Conservation (phyloP, 2,329 filamentous ascomycete genomes). For the Calonectria naviculata region DNA sequence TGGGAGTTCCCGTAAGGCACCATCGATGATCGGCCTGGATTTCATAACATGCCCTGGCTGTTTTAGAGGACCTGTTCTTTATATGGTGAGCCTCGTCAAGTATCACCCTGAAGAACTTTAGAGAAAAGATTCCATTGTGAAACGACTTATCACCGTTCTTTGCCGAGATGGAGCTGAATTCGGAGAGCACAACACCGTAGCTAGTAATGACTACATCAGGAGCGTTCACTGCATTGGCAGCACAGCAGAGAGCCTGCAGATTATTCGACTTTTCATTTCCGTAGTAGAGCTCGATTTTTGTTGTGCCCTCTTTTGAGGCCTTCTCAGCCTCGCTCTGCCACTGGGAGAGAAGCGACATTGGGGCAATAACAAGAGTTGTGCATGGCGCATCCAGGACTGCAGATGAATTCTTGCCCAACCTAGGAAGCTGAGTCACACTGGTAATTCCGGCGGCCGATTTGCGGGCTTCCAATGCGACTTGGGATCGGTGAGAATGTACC, state of each 20-base stretch:
- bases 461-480: slow-evolving; percentile 56
- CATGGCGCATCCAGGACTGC: slow-evolving; percentile 78
- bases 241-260: slow-evolving; percentile 81
- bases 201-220: slow-evolving; percentile 95
- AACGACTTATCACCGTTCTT: slow-evolving; percentile 72
- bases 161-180: slow-evolving; percentile 79
- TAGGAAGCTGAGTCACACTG: slow-evolving; percentile 71
- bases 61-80: slow-evolving; percentile 91
- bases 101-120: slow-evolving; percentile 95
- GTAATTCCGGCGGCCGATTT: slow-evolving; percentile 40
- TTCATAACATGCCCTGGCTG: slow-evolving; percentile 94
- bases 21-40: slow-evolving; percentile 87
- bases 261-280: slow-evolving; percentile 86
- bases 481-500: slow-evolving; percentile 83
- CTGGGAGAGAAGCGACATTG: slow-evolving; percentile 95
- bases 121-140: slow-evolving; percentile 84
- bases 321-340: slow-evolving; percentile 97
- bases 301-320: slow-evolving; percentile 83
- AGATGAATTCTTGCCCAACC: slow-evolving; percentile 67
- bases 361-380: slow-evolving; percentile 95
- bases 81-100: slow-evolving; percentile 96
- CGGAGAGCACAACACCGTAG: slow-evolving; percentile 91
- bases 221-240: slow-evolving; percentile 77
- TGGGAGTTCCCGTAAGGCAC: slow-evolving; percentile 94
- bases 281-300: slow-evolving; percentile 92